Percentiles rank a stretch among this genome's conserved stretches.
Evolutionary conservation across 1,284 basidiomycete species (phyloP).

Genomic region (Naganishia albida): DNA sequence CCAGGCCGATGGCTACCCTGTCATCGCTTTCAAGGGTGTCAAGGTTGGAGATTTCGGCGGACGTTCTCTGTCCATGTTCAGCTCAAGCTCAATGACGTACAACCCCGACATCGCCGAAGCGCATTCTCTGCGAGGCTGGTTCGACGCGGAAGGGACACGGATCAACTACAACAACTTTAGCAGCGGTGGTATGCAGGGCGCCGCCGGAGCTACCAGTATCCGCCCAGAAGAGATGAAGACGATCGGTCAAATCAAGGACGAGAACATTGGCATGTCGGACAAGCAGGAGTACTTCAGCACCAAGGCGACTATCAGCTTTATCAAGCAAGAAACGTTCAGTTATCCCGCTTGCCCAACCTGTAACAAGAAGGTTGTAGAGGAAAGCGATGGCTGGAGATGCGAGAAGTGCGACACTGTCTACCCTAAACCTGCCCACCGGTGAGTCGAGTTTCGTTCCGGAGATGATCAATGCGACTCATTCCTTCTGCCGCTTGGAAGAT

Average conservation of each 20-base stretch:
- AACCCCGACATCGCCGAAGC: constrained; percentile 89
- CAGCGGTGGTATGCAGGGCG: constrained; percentile 48
- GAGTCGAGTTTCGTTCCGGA: constrained; percentile 43
- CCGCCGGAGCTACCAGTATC: constrained; percentile 57
- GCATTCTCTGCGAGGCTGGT: constrained; percentile 86
- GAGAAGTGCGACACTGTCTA: constrained; percentile 87
- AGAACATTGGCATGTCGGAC: constrained; percentile 74
- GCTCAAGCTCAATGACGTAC: constrained; percentile 70
- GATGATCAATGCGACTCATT: background rate
- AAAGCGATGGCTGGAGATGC: constrained; percentile 76
- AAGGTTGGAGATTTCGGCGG: constrained; percentile 94
- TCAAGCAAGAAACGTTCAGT: constrained; percentile 80
- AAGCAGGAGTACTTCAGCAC: constrained; percentile 79
- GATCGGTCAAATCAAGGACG: constrained; percentile 78
- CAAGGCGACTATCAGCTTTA: constrained; percentile 83
- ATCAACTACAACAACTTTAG: constrained; percentile 72
- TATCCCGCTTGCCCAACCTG: constrained; percentile 92
- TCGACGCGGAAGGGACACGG: constrained; percentile 66
- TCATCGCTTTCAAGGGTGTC: constrained; percentile 92
- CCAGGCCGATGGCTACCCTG: constrained; percentile 60
- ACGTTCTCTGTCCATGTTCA: constrained; percentile 72
- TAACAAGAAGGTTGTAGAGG: constrained; percentile 85
- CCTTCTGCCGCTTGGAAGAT: constrained; percentile 58
- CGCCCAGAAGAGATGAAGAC: constrained; percentile 72
- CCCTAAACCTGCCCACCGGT: constrained; percentile 78